Percentiles rank a stretch among this genome's conserved stretches.
Evolutionary conservation across 441 rosid genomes (phyloP).

Genomic region (Manihot esculenta): DNA sequence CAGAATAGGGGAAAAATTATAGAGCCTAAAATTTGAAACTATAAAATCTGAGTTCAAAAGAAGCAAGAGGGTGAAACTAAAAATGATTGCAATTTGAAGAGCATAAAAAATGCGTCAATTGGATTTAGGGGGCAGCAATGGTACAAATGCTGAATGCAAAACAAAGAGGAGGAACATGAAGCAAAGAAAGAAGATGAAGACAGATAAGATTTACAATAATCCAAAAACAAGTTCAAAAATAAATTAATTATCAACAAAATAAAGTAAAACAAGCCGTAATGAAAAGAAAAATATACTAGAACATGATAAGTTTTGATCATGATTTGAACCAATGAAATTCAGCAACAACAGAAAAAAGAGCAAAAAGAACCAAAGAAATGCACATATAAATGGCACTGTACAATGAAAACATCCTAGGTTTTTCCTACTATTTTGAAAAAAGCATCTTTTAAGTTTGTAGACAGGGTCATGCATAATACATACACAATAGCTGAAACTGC

Average conservation of each 20-base stretch:
- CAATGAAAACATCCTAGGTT: slow-evolving; percentile 52
- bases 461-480: slow-evolving; percentile 31
- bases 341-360: background rate
- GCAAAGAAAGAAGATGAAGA: background rate
- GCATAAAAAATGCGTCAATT: too few relatives aligned
- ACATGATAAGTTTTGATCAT: background rate
- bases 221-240: background rate
- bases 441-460: slow-evolving; percentile 27
- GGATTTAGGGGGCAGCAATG: too few relatives aligned
- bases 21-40: background rate
- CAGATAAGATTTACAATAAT: background rate
- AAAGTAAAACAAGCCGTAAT: background rate
- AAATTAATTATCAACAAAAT: background rate
- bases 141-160: too few relatives aligned
- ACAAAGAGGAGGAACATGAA: too few relatives aligned
- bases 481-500: slow-evolving; percentile 88
- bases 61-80: too few relatives aligned
- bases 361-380: background rate
- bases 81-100: too few relatives aligned
- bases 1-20: background rate
- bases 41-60: background rate
- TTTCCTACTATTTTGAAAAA: background rate
- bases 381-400: background rate
- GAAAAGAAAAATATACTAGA: background rate
- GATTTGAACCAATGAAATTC: slow-evolving; percentile 35